Evolutionary conservation across 2,329 filamentous ascomycete genomes (phyloP), one percentile per base, ranked within the genome.

Genomic region (Dothideomycetes sp.): DNA sequence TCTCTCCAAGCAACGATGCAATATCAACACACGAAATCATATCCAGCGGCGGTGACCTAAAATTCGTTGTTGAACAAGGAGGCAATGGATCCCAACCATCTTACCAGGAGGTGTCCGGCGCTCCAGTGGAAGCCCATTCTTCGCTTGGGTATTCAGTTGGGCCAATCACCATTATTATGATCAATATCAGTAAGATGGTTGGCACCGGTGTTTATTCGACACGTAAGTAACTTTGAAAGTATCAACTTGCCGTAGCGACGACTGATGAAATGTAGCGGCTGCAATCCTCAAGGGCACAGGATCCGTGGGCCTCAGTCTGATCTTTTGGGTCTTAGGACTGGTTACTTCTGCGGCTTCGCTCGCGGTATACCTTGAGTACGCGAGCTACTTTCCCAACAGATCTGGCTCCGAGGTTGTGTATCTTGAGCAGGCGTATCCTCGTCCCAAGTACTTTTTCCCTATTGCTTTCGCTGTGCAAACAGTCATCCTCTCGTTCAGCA

Each of bases 371-470:
- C 69, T 82, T 7, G 79, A 83, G 51, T 71, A 74, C 11, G 70
- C 76, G 0, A 67, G 74, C 1, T 82, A 77, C 46, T 83, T 82
- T 44, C 78, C 78, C 1, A 81, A 73, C 51, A 71, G 79, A 6
- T 80, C 74, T 2, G 79, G 78, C 0, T 70, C 71, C 0, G 76
- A 83, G 50, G 78, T 80, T 0, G 78, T 80, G 0, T 83, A 81
- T 48, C 66, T 83, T 0, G 79, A 83, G 49, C 79, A 83, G 51
- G 74, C 76, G 0, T 84, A 72, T 47, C 78, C 78, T 1, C 67
- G 75, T 1, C 80, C 79, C 0, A 71, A 67, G 41, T 79, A 76
- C 52, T 68, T 83, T 45, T 74, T 83, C 34, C 76, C 78, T 0
- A 74, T 74, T 0, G 65, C 75, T 0, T 83, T 79, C 52, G 79